A percentile compares a stretch with the other conserved stretches of the same genome.
Evolutionary conservation across 176 grass and related monocot species (phyloP).

Genomic region (Calamus simplicifolius): DNA sequence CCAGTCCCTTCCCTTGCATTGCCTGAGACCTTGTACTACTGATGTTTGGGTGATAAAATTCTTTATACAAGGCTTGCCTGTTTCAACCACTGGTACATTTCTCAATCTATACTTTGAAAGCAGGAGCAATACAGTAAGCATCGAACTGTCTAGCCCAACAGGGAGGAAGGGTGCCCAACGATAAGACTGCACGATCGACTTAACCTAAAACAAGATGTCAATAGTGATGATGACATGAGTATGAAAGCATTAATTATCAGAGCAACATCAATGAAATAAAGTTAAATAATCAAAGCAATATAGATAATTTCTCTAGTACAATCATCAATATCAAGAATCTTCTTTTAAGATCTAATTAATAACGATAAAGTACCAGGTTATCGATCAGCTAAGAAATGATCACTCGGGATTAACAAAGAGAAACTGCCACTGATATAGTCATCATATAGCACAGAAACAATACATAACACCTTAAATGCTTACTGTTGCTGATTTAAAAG

Average conservation of each 20-base stretch:
- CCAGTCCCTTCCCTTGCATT: conserved; percentile 95
- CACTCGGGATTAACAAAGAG: too few species aligned
- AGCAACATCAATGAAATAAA: too few species aligned
- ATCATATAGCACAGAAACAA: neutral
- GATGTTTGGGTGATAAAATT: conserved; percentile 93
- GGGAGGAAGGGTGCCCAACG: conserved; percentile 75
- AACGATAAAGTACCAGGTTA: too few species aligned
- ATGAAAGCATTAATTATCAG: too few species aligned
- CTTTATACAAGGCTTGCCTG: conserved; percentile 51
- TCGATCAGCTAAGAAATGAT: too few species aligned
- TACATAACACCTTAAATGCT: conserved; percentile 1
- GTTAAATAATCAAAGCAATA: too few species aligned
- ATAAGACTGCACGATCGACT: conserved; percentile 57
- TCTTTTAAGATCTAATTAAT: too few species aligned
- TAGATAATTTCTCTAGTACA: too few species aligned
- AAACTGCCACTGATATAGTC: too few species aligned
- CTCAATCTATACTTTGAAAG: conserved; percentile 96
- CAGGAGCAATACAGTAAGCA: conserved; percentile 78
- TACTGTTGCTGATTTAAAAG: conserved; percentile 77
- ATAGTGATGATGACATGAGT: too few species aligned
- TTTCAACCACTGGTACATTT: conserved; percentile 79
- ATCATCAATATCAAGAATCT: too few species aligned
- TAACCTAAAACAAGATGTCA: conserved; percentile 40
- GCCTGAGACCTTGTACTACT: conserved; percentile 68
- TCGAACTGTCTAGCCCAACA: conserved; percentile 57